Conservation (phyloP, 2,329 filamentous ascomycete species). For the Scedosporium aurantiacum region DNA sequence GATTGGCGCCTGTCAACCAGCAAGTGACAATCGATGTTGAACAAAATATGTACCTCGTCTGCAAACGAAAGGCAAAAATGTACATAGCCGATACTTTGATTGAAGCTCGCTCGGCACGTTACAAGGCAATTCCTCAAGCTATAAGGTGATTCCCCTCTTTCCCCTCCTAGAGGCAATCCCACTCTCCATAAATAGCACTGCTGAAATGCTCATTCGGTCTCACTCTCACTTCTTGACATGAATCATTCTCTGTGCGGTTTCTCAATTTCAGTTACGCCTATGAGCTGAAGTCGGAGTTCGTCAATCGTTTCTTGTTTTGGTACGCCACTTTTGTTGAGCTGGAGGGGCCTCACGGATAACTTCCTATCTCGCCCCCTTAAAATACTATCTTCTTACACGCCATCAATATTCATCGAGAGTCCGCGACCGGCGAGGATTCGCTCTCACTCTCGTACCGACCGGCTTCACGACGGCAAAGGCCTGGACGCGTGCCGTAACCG, state of each 20-base stretch:
- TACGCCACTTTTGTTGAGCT: not conserved
- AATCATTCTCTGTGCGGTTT: not conserved
- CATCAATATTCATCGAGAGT: not conserved
- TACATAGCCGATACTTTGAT: not conserved
- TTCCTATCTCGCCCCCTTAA: not conserved
- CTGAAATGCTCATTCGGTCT: not conserved
- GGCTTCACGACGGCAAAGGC: not conserved
- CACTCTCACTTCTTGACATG: not conserved
- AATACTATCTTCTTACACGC: not conserved
- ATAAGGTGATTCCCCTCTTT: not conserved
- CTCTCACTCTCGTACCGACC: not conserved
- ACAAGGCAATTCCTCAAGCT: too few species aligned
- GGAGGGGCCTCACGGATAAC: not conserved
- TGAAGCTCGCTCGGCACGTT: not conserved
- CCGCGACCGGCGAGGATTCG: not conserved
- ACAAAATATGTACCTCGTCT: not conserved
- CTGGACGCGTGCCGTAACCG: not conserved
- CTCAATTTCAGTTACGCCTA: too few species aligned
- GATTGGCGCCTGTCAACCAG: too few species aligned
- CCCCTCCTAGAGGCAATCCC: not conserved
- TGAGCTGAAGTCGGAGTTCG: not conserved
- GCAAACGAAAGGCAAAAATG: not conserved
- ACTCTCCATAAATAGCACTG: not conserved
- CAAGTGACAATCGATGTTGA: not conserved
- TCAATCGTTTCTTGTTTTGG: not conserved